phyloP scores from a whole-genome alignment of 257 asterid species.

The Scutellaria galericulata region DNA sequence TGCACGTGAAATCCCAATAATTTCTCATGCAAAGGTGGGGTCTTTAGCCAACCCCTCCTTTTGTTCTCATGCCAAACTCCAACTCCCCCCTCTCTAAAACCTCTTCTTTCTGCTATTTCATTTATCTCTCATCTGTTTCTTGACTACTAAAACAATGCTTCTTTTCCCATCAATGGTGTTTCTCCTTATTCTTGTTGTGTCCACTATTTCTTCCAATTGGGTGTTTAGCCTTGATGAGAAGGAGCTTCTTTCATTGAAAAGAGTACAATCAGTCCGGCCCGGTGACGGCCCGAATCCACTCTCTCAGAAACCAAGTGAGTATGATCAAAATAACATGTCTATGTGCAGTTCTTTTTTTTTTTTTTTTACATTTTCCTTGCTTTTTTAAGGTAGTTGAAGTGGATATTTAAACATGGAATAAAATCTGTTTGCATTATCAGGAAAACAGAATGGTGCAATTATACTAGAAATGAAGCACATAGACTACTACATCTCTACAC shows the following conservation, averaged over 20 bases:
- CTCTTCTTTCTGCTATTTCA: slow-evolving; percentile 15
- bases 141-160: slow-evolving; percentile 6
- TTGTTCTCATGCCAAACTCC: slow-evolving; percentile 77
- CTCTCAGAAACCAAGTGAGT: slow-evolving; percentile 70
- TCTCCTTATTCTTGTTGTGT: slow-evolving; percentile 34
- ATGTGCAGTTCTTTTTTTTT: not conserved
- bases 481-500: slow-evolving; percentile 49
- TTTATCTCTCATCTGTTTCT: slow-evolving; percentile 15
- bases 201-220: slow-evolving; percentile 27
- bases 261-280: slow-evolving; percentile 35
- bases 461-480: slow-evolving; percentile 75
- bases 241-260: slow-evolving; percentile 52
- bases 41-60: slow-evolving; percentile 62
- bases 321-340: not conserved
- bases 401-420: not conserved
- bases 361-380: not conserved
- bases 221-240: slow-evolving; percentile 45
- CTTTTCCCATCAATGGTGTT: slow-evolving; percentile 34
- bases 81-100: slow-evolving; percentile 43
- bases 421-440: slow-evolving; percentile 39
- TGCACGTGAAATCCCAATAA: slow-evolving; percentile 95
- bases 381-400: slow-evolving; percentile 30
- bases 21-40: slow-evolving; percentile 96
- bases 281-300: slow-evolving; percentile 33
- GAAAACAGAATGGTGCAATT: slow-evolving; percentile 65